These are phyloP conservation scores for Cardiospermum halicacabum DNA, from an alignment of 345 rosid genomes.

Conservation along the genomic window DNA sequence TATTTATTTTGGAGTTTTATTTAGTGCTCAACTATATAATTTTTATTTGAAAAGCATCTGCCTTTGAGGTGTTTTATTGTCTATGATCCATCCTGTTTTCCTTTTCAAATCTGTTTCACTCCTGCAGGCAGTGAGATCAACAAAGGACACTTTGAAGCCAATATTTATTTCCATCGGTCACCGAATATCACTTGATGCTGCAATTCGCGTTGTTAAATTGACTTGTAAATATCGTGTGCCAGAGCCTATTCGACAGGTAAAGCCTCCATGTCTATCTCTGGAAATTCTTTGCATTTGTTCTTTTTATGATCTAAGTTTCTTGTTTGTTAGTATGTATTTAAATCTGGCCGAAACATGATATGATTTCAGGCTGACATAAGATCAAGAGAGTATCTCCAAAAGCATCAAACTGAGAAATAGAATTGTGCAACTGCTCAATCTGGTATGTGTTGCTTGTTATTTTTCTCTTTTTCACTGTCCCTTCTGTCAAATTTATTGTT, in stretches of 20 bases:
- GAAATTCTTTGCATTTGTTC: neutral
- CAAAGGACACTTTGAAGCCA: slow-evolving; percentile 53
- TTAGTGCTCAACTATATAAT: slow-evolving; percentile 1
- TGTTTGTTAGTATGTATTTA: slow-evolving; percentile 1
- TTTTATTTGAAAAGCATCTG: neutral
- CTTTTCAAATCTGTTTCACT: neutral
- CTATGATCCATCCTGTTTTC: slow-evolving; percentile 3
- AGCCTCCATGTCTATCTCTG: neutral
- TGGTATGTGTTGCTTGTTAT: slow-evolving; percentile 8
- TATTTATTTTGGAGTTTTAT: neutral
- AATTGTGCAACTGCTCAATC: slow-evolving; percentile 16
- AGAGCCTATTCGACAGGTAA: slow-evolving; percentile 89
- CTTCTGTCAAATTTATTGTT: neutral
- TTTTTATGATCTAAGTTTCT: neutral
- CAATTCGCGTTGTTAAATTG: slow-evolving; percentile 50
- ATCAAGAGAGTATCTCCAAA: slow-evolving; percentile 59
- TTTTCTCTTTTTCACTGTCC: neutral
- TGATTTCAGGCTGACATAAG: slow-evolving; percentile 67
- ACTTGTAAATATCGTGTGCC: slow-evolving; percentile 83
- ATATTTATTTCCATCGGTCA: slow-evolving; percentile 80
- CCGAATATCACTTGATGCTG: slow-evolving; percentile 65
- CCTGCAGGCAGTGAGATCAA: slow-evolving; percentile 62
- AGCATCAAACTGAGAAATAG: slow-evolving; percentile 28
- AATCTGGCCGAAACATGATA: neutral
- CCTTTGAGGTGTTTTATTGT: neutral